A percentile compares a stretch with the other conserved stretches of the same genome.
Evolutionary conservation across 495 filamentous ascomycete species (phyloP).

Genomic region (Aspergillus taichungensis): DNA sequence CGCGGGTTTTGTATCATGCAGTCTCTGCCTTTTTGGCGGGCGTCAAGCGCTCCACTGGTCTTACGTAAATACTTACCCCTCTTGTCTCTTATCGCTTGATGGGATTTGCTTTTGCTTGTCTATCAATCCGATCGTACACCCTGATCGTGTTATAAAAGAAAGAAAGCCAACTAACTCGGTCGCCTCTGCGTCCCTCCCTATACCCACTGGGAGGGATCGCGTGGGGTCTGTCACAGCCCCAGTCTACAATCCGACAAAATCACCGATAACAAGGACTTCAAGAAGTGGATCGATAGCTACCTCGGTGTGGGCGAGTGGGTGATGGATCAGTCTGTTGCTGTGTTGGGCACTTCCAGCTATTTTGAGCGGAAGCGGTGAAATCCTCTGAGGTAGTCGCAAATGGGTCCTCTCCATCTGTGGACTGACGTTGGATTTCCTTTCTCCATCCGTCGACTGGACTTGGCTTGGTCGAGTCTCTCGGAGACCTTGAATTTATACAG

Average conservation of each 20-base stretch:
- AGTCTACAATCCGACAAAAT: constrained; percentile 85
- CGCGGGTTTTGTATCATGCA: constrained; percentile 19
- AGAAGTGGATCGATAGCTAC: constrained; percentile 90
- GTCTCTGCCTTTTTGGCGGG: constrained; percentile 95
- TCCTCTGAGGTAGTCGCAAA: not conserved
- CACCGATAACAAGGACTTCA: constrained; percentile 74
- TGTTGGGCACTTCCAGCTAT: constrained; percentile 76
- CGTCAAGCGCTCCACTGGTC: constrained; percentile 89
- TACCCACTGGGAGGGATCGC: constrained; percentile 16
- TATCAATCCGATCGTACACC: not conserved
- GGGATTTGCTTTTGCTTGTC: not conserved
- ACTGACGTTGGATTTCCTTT: too few species aligned
- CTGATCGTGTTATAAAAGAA: not conserved
- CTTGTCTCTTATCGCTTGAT: not conserved
- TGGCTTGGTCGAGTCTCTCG: too few species aligned
- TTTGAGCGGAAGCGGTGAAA: constrained; percentile 80
- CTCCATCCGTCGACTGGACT: too few species aligned
- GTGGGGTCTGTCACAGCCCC: constrained; percentile 46
- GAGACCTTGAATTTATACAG: too few species aligned
- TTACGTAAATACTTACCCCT: constrained; percentile 67
- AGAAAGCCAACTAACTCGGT: not conserved
- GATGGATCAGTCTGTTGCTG: constrained; percentile 91
- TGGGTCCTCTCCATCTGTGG: not conserved
- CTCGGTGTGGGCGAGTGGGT: constrained; percentile 94
- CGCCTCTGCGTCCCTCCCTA: constrained; percentile 24